Conservation (phyloP, 2,329 filamentous ascomycete species). For the Berkeleyomyces rouxiae region DNA sequence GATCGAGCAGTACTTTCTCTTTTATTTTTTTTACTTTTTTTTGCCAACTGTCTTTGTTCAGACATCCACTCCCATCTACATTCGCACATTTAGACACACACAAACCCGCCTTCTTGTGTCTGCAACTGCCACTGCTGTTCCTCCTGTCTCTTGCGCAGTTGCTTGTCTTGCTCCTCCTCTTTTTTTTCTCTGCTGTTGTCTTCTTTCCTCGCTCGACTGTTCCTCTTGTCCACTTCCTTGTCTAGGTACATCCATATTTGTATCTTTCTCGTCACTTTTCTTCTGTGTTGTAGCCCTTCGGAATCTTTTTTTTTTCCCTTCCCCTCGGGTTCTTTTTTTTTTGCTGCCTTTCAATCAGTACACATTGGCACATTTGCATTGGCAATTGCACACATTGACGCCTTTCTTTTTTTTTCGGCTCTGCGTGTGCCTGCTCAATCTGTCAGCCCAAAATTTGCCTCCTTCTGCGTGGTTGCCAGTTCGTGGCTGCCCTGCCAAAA, state of each 20-base stretch:
- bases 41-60: no score
- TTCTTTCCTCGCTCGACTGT: background rate
- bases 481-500: background rate
- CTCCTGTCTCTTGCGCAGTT: no score
- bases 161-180: background rate
- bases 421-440: background rate
- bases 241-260: background rate
- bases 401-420: background rate
- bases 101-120: no score
- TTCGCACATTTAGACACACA: no score
- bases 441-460: background rate
- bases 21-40: background rate
- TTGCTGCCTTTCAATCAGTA: background rate
- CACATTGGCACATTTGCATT: background rate
- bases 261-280: background rate
- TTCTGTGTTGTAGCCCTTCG: background rate
- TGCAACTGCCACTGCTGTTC: no score
- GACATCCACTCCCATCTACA: no score
- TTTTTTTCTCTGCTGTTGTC: background rate
- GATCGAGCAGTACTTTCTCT: background rate
- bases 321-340: background rate
- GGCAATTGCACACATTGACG: background rate
- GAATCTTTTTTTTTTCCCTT: background rate
- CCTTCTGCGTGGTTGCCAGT: background rate
- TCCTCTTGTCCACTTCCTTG: no score